Evolutionary conservation across 1,284 basidiomycete species (phyloP).

Genomic region (Abortiporus biennis): DNA sequence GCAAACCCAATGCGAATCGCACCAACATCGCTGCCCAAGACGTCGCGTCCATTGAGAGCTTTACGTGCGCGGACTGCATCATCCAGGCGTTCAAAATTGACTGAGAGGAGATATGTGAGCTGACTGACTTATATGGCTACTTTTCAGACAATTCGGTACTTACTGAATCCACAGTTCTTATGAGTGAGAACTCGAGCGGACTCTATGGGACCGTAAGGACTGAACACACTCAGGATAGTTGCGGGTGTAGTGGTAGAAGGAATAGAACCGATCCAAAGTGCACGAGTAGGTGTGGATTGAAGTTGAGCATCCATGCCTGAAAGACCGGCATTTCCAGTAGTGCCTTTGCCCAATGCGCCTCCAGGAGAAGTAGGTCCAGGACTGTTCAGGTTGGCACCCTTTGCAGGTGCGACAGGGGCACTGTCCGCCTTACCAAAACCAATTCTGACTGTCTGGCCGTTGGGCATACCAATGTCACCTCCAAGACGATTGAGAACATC

Average conservation of each 20-base stretch:
- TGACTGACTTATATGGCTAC: slow-evolving; percentile 10
- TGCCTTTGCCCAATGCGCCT: slow-evolving; percentile 40
- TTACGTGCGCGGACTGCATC: slow-evolving; percentile 94
- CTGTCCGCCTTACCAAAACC: slow-evolving; percentile 98
- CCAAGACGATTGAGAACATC: slow-evolving; percentile 93
- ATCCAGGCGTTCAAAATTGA: slow-evolving; percentile 97
- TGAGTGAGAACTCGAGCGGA: slow-evolving; percentile 92
- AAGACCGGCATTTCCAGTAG: slow-evolving; percentile 41
- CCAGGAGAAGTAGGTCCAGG: slow-evolving; percentile 62
- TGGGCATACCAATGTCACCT: slow-evolving; percentile 90
- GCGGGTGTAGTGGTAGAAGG: slow-evolving; percentile 90
- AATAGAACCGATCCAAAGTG: slow-evolving; percentile 94
- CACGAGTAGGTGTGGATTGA: slow-evolving; percentile 84
- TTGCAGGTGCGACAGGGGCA: slow-evolving; percentile 82
- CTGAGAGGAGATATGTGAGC: slow-evolving; percentile 33
- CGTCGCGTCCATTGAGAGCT: slow-evolving; percentile 91
- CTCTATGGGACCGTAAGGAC: slow-evolving; percentile 96
- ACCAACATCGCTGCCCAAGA: slow-evolving; percentile 92
- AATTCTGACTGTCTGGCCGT: slow-evolving; percentile 91
- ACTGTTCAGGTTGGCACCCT: slow-evolving; percentile 55
- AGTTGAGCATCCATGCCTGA: slow-evolving; percentile 74
- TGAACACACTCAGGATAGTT: slow-evolving; percentile 89
- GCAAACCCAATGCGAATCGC: slow-evolving; percentile 96
- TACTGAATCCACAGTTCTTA: slow-evolving; percentile 94
- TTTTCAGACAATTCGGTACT: slow-evolving; percentile 26